Base-by-base conservation (phyloP, 371 early-diverging fungal genomes). In the Umbelopsis sp. region DNA sequence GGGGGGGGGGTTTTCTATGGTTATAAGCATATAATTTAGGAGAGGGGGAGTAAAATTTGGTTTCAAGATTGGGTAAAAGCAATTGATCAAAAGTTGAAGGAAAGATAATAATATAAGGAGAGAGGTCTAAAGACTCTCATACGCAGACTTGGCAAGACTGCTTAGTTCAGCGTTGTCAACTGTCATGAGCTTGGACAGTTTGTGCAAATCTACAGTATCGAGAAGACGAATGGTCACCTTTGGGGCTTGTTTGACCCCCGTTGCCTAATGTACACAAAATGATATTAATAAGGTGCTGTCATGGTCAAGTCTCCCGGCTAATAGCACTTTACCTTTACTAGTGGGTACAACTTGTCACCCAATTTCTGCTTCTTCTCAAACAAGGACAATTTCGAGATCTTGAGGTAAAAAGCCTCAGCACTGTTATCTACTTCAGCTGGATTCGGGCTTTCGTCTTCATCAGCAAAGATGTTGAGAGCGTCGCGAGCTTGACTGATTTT, bases 281-380 rank as follows among this genome's bases (percentile, higher is more conserved):
- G 7, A 11, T 16, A 48, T 57, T 12, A 57, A 7, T 14, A 29
- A 14, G 18, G 10, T 22, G 22, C 18, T 29, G 29, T 57, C 29
- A 16, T 14, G 1, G 22, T 6, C 29, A 35, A 29, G 3, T 8
- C 57, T 12, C 35, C 1, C 18, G 32, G 10, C 35, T 8, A 35
- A 12, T 14, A 35, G 7, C 5, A 11, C 35, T 29, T 70, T 78
- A 80, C 82, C 78, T 84, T 84, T 14, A 84, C 81, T 41, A 74
- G 67, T 18, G 84, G 84, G 65, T 81, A 84, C 12, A 84, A 66
- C 32, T 70, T 64, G 63, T 81, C 84, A 46, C 84, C 84, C 24
- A 84, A 66, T 5, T 74, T 70, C 53, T 84, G 81, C 51, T 84
- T 84, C 64, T 77, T 68, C 66, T 81, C 77, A 50, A 74, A 57